phyloP scores from a whole-genome alignment of 2,329 filamentous ascomycete species.

The Nemania serpens region DNA sequence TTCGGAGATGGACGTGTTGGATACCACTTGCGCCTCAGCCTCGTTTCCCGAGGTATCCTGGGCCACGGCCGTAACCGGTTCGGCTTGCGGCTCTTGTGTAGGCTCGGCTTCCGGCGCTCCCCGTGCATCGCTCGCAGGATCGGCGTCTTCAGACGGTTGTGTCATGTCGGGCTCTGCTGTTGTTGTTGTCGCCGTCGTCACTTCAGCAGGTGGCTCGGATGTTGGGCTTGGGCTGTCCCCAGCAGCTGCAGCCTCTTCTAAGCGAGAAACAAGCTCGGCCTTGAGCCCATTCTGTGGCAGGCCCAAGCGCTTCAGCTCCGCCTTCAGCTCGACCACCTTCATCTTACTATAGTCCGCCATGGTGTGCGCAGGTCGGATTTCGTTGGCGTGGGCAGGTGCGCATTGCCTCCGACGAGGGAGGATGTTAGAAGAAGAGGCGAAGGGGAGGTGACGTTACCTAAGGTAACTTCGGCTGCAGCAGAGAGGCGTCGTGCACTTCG shows the following conservation, averaged over 20 bases:
- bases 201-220: slow-evolving; percentile 27
- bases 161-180: slow-evolving; percentile 25
- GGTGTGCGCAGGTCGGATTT: slow-evolving; percentile 44
- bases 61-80: slow-evolving; percentile 2
- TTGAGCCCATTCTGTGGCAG: slow-evolving; percentile 72
- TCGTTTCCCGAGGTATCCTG: slow-evolving; percentile 33
- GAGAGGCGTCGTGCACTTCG: background rate
- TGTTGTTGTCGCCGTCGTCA: slow-evolving; percentile 7
- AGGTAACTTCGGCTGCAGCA: background rate
- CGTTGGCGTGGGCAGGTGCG: slow-evolving; percentile 21
- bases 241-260: slow-evolving; percentile 51
- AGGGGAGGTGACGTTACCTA: background rate
- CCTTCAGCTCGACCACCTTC: slow-evolving; percentile 77
- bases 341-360: slow-evolving; percentile 59
- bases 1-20: slow-evolving; percentile 22
- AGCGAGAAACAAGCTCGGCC: slow-evolving; percentile 69
- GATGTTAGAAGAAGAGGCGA: background rate
- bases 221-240: slow-evolving; percentile 24
- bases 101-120: slow-evolving; percentile 22
- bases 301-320: slow-evolving; percentile 74
- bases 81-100: background rate
- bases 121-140: slow-evolving; percentile 3
- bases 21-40: slow-evolving; percentile 18
- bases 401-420: slow-evolving; percentile 26
- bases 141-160: slow-evolving; percentile 22